Evolutionary conservation across 1,284 basidiomycete genomes (phyloP).

Genomic region (Rhizoctonia solani): DNA sequence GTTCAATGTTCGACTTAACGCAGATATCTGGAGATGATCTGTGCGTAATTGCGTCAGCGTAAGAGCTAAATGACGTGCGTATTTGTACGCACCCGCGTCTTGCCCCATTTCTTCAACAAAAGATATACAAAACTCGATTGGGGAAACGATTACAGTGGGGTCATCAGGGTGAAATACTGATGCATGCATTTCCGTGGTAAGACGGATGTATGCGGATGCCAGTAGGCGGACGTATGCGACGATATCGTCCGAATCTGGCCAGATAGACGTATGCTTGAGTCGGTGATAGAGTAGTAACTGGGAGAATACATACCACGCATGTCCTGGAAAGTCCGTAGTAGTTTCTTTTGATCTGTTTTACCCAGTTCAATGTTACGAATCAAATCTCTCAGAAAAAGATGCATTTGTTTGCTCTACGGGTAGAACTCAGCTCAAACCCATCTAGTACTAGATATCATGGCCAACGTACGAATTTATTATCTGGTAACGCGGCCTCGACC

Average conservation of each 20-base stretch:
- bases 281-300: neutral
- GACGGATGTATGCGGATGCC: constrained; percentile 24
- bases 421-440: no score
- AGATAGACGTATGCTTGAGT: neutral
- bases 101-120: constrained; percentile 14
- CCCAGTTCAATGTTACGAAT: constrained; percentile 24
- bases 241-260: constrained; percentile 24
- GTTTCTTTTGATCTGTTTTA: neutral
- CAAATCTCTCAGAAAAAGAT: neutral
- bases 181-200: constrained; percentile 23
- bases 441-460: neutral
- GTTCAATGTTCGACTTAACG: constrained; percentile 25
- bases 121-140: neutral
- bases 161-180: constrained; percentile 23
- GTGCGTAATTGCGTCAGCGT: neutral
- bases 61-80: neutral
- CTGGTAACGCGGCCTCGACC: neutral
- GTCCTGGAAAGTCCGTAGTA: constrained; percentile 15
- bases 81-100: constrained; percentile 11
- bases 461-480: neutral
- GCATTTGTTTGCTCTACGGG: constrained; percentile 3
- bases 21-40: constrained; percentile 32
- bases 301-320: neutral
- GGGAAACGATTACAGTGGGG: neutral
- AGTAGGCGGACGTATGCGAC: constrained; percentile 27